Evolutionary conservation across 352 stramenopile genomes (phyloP), one percentile per base, ranked within the genome.

Genomic region (Globisporangium mamillatum): DNA sequence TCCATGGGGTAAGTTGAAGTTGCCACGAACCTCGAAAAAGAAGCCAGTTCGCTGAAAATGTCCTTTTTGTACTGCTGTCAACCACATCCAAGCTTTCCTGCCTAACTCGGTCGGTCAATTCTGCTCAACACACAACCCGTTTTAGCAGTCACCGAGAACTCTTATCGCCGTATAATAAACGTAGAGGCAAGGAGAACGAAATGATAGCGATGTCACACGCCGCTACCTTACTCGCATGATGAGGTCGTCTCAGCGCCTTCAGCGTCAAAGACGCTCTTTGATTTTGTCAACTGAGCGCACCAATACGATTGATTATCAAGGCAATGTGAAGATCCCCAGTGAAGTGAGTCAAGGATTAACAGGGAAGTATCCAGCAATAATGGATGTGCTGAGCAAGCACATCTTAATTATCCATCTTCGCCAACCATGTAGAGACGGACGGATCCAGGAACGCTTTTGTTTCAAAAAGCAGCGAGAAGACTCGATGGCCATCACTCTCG

Each of bases 21-120:
- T 62, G 56, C 32, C 41, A 36, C 20, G 22, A 38, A 24, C 56
- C 41, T 36, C 44, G 18, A 44, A 62, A 61, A 62, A 38, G 36
- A 32, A 62, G 56, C 56, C 56, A 62, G 56, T 50, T 62, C 32
- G 20, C 5, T 20, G 56, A n/a, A 22, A 62, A 29, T 16, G 32
- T n/a, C 56, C 32, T 24, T 41, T 60, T 60, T 14, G 16, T 27
- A 18, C 12, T 7, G 5, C 3, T 60, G 52, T 59, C 53, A 38
- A 27, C 1, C 41, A 48, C 41, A 48, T n/a, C 41, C 41, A n/a
- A 50, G 41, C 16, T 22, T 52, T 24, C 44, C 44, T 52, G 44
- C 6, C 44, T 24, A 22, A 24, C 5, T 52, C 44, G 18, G n/a
- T 52, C 44, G 18, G n/a, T 52, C 44, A 38, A 38, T 38, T 38